Evolutionary conservation across 805 yeast species (phyloP).

Genomic region (Alloascoidea africana): DNA sequence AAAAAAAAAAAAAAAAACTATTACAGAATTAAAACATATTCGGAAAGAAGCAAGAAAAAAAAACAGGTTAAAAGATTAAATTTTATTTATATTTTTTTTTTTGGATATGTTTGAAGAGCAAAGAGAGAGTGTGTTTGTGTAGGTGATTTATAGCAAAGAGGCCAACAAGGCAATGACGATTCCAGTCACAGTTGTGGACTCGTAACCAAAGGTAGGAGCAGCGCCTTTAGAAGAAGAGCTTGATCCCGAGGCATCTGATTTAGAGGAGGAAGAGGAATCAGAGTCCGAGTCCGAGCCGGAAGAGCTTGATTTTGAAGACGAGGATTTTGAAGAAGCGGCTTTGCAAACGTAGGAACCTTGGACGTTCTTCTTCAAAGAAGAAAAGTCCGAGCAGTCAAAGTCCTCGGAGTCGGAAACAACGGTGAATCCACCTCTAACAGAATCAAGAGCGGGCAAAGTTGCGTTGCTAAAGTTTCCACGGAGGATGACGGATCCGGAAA

Average conservation of each 20-base stretch:
- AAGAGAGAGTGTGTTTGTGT: background rate
- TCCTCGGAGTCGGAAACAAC: slow-evolving; percentile 57
- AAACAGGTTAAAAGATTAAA: too few species aligned
- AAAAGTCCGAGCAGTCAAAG: slow-evolving; percentile 67
- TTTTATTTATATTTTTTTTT: background rate
- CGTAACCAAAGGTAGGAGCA: background rate
- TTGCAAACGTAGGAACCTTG: background rate
- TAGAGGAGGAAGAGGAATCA: background rate
- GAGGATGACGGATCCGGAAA: slow-evolving; percentile 81
- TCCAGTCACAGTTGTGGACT: background rate
- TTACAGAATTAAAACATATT: too few species aligned
- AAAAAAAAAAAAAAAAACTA: too few species aligned
- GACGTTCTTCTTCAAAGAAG: background rate
- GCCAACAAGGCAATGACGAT: too few species aligned
- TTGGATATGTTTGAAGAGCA: background rate
- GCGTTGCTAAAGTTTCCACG: slow-evolving; percentile 73
- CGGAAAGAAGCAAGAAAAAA: too few species aligned
- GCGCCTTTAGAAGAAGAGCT: background rate
- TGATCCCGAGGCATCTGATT: background rate
- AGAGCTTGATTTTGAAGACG: background rate
- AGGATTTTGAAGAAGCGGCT: too few species aligned
- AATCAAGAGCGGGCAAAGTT: slow-evolving; percentile 52
- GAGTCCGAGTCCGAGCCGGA: slow-evolving; percentile 1
- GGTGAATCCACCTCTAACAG: slow-evolving; percentile 87
- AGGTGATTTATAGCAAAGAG: background rate